Evolutionary conservation across 805 yeast genomes (phyloP), one percentile per base, ranked within the genome.

Genomic region (Sugiyamaella floridensis): DNA sequence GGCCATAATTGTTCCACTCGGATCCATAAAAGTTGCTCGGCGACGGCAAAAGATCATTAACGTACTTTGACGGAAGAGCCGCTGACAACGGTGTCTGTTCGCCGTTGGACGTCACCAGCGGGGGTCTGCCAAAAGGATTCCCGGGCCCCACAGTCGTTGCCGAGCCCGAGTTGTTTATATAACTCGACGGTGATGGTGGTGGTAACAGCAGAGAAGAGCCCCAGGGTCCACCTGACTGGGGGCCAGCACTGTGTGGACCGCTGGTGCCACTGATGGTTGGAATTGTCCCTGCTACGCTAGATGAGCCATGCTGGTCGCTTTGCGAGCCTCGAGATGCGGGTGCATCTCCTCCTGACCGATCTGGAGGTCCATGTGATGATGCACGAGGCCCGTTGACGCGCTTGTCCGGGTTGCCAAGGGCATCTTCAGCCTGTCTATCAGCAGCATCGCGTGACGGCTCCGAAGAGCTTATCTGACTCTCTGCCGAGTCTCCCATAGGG

Each of bases 21-120:
- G 80, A 75, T 6, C 82, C 78, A 60, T 85, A 86, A 59, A 82
- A 81, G 56, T 79, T 85, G n/a, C 82, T 78, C 0, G 96, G 96
- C 5, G 92, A 85, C 29, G 89, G 90, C 61, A 87, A 81, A 63
- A 84, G 72, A 60, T 86, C 95, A 54, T 77, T 77, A 43, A 85
- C 80, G 60, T 82, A 86, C 49, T 85, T 74, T 1, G 86, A 79
- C 2, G 95, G 90, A 20, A 86, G 69, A 0, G 81, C 83, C 6
- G 85, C 84, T 2, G 81, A 73, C 12, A 85, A 67, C 2, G 90
- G 88, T 0, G 89, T 82, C 55, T 84, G 89, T 41, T 83, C 89
- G 11, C 83, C 80, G 26, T 64, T 59, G 15, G 53, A 72, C 20
- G 29, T 50, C 9, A 53, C 60, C 48, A 59, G 55, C 41, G 59